Conservation (phyloP, 352 stramenopile genomes). For the Thalassiosira hispida region DNA sequence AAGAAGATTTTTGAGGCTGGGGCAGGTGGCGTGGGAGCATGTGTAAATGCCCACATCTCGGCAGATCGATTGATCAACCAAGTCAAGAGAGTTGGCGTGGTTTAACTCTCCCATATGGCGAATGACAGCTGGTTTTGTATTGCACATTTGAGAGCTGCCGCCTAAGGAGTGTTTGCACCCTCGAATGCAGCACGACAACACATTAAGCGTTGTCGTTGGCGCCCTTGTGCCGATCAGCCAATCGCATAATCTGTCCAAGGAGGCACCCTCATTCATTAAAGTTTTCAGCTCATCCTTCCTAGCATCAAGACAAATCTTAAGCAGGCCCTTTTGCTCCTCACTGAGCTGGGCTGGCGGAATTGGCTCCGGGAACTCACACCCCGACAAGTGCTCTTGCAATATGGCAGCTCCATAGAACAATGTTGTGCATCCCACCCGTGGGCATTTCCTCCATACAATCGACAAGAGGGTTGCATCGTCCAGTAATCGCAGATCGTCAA, state of each 20-base stretch:
- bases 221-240: not conserved
- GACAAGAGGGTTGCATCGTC: no score
- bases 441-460: no score
- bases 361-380: no score
- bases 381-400: no score
- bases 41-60: conserved; percentile 1
- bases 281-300: not conserved
- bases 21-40: not conserved
- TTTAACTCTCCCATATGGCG: not conserved
- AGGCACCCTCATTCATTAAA: not conserved
- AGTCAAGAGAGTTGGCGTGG: not conserved
- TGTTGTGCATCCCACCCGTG: no score
- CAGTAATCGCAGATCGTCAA: no score
- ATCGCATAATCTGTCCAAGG: not conserved
- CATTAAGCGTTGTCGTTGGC: not conserved
- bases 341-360: no score
- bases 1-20: not conserved
- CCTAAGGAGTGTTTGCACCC: not conserved
- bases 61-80: conserved; percentile 7
- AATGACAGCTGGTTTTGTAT: not conserved
- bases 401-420: no score
- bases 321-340: no score
- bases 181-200: not conserved
- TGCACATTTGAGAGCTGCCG: not conserved
- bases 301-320: no score